Conservation (phyloP, 768 basidiomycete genomes). For the Russula vinacea region DNA sequence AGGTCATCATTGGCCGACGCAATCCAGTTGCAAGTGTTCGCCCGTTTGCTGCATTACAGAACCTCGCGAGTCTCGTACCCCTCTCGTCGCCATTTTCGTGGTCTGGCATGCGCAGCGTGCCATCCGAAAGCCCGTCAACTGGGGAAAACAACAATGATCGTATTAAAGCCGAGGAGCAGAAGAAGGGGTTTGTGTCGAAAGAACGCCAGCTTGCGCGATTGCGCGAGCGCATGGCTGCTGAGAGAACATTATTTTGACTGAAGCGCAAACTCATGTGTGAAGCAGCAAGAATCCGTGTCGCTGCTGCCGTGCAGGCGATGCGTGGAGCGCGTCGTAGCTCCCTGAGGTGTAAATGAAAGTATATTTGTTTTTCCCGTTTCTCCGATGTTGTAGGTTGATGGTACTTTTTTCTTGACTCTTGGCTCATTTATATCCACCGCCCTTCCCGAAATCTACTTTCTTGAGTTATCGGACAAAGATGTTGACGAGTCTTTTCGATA, state of each 20-base stretch:
- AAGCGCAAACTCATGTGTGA: background rate
- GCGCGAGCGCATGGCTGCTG: constrained; percentile 50
- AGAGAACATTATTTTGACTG: constrained; percentile 31
- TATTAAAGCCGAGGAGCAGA: constrained; percentile 31
- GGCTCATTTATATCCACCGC: background rate
- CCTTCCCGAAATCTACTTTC: background rate
- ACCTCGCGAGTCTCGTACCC: constrained; percentile 59
- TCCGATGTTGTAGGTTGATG: constrained; percentile 21
- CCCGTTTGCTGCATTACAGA: constrained; percentile 48
- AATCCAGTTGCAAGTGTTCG: background rate
- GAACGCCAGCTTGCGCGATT: constrained; percentile 66
- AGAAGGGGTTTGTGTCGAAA: constrained; percentile 50
- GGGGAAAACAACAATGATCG: background rate
- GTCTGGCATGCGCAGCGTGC: constrained; percentile 19
- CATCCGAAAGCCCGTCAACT: background rate
- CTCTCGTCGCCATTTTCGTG: constrained; percentile 45
- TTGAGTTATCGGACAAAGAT: constrained; percentile 1
- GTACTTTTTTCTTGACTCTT: constrained; percentile 3
- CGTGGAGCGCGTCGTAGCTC: constrained; percentile 22
- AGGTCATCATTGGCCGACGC: constrained; percentile 7
- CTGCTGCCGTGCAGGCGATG: constrained; percentile 17
- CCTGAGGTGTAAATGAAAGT: constrained; percentile 8
- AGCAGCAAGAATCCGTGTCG: constrained; percentile 2
- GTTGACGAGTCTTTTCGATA: constrained; percentile 2
- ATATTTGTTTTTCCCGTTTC: background rate